A percentile compares a stretch with the other conserved stretches of the same genome.
These are phyloP conservation scores for Inga laurina DNA, from an alignment of 306 rosid species.

Conservation along the genomic window DNA sequence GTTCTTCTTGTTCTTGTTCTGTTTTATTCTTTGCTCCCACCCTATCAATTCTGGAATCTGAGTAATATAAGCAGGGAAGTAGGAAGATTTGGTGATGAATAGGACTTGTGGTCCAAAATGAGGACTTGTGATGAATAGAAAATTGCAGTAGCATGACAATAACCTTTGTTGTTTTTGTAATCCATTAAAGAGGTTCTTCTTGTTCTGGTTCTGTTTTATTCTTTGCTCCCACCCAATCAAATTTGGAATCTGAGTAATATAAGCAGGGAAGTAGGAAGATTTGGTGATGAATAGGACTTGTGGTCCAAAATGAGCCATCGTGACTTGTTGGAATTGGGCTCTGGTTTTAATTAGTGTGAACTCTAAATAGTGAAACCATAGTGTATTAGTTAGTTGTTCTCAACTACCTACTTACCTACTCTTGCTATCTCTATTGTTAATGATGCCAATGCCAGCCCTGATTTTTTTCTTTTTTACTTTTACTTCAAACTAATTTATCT, in stretches of 20 bases:
- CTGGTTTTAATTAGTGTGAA: slow-evolving; percentile 4
- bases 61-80: slow-evolving; percentile 22
- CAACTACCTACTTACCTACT: slow-evolving; percentile 27
- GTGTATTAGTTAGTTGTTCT: slow-evolving; percentile 15
- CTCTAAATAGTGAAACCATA: neutral
- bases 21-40: slow-evolving; percentile 10
- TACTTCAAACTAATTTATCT: neutral
- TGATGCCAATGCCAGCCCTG: slow-evolving; percentile 5
- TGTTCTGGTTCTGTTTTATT: neutral
- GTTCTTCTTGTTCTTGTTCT: neutral
- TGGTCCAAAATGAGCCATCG: slow-evolving; percentile 33
- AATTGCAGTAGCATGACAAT: neutral
- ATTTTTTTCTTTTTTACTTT: neutral
- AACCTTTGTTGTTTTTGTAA: neutral
- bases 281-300: slow-evolving; percentile 15
- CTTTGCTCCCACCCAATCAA: slow-evolving; percentile 11
- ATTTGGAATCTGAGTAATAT: slow-evolving; percentile 8
- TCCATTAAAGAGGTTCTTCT: neutral
- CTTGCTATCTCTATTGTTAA: slow-evolving; percentile 22
- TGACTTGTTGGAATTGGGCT: slow-evolving; percentile 25
- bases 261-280: slow-evolving; percentile 12
- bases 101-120: slow-evolving; percentile 17
- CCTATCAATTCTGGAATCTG: neutral
- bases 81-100: slow-evolving; percentile 13
- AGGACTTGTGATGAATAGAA: neutral